These are phyloP conservation scores for Aspergillus sclerotioniger DNA, from an alignment of 495 filamentous ascomycete genomes.

Conservation along the genomic window DNA sequence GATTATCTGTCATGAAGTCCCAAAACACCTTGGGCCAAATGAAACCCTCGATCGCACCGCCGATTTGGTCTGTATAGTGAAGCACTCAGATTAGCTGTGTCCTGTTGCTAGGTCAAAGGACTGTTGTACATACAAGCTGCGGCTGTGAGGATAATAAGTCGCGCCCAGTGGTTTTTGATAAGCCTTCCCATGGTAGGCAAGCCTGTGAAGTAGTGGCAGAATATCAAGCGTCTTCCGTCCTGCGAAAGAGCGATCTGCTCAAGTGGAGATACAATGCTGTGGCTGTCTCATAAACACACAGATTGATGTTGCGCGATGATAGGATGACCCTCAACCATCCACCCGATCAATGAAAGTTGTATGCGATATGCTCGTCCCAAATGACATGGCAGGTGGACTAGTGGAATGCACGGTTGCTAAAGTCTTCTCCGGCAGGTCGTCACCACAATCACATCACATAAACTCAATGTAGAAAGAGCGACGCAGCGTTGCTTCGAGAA, in stretches of 20 bases:
- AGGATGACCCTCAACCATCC: conserved; percentile 3
- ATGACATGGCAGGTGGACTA: conserved; percentile 18
- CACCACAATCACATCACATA: conserved; percentile 10
- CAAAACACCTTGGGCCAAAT: conserved; percentile 99
- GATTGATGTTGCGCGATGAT: not conserved
- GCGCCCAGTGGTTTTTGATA: conserved; percentile 99
- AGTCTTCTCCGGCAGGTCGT: not conserved
- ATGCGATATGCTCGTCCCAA: conserved; percentile 1
- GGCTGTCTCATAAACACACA: not conserved
- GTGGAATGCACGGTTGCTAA: not conserved
- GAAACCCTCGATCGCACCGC: conserved; percentile 78
- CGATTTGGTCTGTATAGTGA: conserved; percentile 69
- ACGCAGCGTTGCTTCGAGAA: conserved; percentile 1
- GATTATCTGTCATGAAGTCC: conserved; percentile 91
- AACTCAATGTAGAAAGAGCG: not conserved
- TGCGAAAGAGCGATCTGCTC: conserved; percentile 23
- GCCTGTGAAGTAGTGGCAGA: conserved; percentile 6
- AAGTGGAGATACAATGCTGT: not conserved
- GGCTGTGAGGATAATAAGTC: conserved; percentile 84
- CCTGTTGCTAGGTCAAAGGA: not conserved
- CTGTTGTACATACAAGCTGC: conserved; percentile 65
- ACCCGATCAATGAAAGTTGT: conserved; percentile 9
- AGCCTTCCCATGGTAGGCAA: conserved; percentile 77
- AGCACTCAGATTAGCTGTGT: conserved; percentile 28
- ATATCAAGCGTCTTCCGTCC: conserved; percentile 24